phyloP scores from a whole-genome alignment of 805 yeast genomes.

The Saccharomycopsis guyanensis region DNA sequence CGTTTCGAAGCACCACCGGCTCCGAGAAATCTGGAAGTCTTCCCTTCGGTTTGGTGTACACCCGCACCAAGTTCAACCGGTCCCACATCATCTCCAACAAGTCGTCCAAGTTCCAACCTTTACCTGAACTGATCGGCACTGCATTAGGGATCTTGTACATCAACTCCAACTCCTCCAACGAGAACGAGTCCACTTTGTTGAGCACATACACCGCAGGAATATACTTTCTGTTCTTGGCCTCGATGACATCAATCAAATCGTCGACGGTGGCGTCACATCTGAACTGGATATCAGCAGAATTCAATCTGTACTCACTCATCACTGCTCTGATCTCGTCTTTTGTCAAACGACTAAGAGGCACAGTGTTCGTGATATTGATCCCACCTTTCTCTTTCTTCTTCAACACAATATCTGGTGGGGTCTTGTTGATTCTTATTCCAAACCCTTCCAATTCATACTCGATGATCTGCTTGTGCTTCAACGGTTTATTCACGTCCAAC shows the following conservation, averaged over 20 bases:
- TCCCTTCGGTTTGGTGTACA: conserved; percentile 96
- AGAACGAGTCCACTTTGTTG: conserved; percentile 92
- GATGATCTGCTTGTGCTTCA: conserved; percentile 87
- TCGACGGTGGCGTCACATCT: conserved; percentile 98
- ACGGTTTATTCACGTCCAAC: conserved; percentile 91
- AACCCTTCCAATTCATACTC: conserved; percentile 96
- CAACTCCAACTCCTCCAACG: conserved; percentile 86
- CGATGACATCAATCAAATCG: conserved; percentile 89
- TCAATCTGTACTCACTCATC: conserved; percentile 89
- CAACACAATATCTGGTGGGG: conserved; percentile 87
- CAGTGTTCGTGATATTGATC: conserved; percentile 85
- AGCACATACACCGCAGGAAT: conserved; percentile 93
- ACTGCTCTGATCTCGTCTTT: conserved; percentile 93
- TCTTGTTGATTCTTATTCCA: conserved; percentile 88
- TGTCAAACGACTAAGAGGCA: conserved; percentile 84
- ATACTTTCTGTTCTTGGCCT: conserved; percentile 82
- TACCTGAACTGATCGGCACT: conserved; percentile 91
- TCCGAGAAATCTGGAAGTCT: conserved; percentile 87
- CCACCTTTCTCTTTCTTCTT: conserved; percentile 96
- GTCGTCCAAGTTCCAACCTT: conserved; percentile 97
- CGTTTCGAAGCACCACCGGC: conserved; percentile 85
- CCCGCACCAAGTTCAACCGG: conserved; percentile 81
- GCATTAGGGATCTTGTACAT: conserved; percentile 92
- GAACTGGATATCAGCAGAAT: conserved; percentile 93
- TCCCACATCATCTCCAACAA: conserved; percentile 95